These are phyloP conservation scores for Datura wrightii DNA, from an alignment of 257 asterid species.

Conservation along the genomic window DNA sequence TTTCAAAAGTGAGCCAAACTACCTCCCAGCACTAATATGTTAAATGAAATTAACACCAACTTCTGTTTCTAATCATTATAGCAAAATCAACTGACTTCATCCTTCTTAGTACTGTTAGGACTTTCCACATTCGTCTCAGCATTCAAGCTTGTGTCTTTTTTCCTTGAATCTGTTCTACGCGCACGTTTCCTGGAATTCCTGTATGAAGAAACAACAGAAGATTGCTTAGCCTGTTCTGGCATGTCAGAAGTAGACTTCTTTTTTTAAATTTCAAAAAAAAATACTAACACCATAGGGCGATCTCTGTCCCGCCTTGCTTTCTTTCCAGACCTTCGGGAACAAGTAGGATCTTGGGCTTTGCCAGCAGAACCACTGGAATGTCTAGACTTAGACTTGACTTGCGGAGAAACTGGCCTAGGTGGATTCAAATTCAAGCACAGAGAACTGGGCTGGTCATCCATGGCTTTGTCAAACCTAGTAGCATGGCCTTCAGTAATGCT, in stretches of 20 bases:
- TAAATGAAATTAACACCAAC: not conserved
- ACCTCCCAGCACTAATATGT: constrained; percentile 7
- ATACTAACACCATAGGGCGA: not conserved
- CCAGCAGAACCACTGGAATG: constrained; percentile 45
- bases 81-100: constrained; percentile 27
- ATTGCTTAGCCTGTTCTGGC: constrained; percentile 30
- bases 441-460: constrained; percentile 33
- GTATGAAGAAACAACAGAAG: constrained; percentile 27
- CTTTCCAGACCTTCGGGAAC: constrained; percentile 40
- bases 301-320: constrained; percentile 21
- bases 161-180: constrained; percentile 41
- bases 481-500: constrained; percentile 41
- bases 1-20: not conserved
- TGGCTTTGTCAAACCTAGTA: constrained; percentile 35
- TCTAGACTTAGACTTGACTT: constrained; percentile 35
- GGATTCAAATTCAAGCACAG: constrained; percentile 55
- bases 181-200: constrained; percentile 59
- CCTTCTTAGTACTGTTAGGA: constrained; percentile 28
- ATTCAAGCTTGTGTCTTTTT: constrained; percentile 35
- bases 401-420: constrained; percentile 53
- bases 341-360: constrained; percentile 35
- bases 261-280: not conserved
- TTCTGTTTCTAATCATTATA: too few species aligned
- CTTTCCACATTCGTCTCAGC: constrained; percentile 39
- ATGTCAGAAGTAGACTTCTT: constrained; percentile 39